phyloP scores from a whole-genome alignment of 176 grass and related monocot genomes.

The Avena insularis region DNA sequence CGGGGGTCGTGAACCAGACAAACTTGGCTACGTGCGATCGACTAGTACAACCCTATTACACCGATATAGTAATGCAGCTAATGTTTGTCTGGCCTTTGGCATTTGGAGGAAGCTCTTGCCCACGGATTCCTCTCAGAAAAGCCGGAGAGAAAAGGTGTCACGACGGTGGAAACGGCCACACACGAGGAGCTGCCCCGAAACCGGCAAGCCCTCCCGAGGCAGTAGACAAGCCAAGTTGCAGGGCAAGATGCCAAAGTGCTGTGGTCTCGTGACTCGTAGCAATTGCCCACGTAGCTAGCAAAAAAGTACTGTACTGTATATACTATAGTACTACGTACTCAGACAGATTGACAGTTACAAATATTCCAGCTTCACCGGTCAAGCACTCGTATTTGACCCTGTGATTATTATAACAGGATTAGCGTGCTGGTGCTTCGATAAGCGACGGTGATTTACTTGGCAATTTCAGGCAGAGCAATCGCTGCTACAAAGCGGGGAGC shows the following conservation, averaged over 20 bases:
- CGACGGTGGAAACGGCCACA: conserved; percentile 35
- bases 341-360: background rate
- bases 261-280: background rate
- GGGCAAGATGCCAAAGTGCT: background rate
- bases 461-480: background rate
- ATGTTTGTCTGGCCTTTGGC: background rate
- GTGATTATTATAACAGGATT: background rate
- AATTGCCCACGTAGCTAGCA: background rate
- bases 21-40: background rate
- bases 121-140: background rate
- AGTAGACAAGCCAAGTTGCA: conserved; percentile 27
- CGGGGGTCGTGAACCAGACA: conserved; percentile 19
- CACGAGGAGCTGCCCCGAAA: background rate
- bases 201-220: too few relatives aligned
- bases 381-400: conserved; percentile 27
- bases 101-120: conserved; percentile 1
- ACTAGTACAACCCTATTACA: background rate
- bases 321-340: too few relatives aligned
- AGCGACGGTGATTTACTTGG: background rate
- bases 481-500: background rate
- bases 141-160: background rate
- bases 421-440: background rate
- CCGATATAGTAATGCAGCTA: background rate
- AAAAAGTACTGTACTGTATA: background rate
- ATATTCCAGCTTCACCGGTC: conserved; percentile 37